These are phyloP conservation scores for Tillandsia leiboldiana DNA, from an alignment of 176 grass and related monocot species.

Conservation along the genomic window DNA sequence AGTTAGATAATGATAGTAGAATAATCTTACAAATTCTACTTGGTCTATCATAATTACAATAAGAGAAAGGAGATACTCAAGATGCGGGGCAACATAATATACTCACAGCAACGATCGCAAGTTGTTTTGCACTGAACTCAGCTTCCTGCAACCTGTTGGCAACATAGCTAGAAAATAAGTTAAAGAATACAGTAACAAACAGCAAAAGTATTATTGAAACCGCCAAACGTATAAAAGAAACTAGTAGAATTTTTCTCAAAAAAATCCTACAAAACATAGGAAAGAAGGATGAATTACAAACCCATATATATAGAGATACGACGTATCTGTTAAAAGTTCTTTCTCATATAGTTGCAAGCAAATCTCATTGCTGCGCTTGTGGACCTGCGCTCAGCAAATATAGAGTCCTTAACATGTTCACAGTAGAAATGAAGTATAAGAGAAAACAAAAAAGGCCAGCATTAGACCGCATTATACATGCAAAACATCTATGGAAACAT, in stretches of 20 bases:
- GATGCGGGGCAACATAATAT: constrained; percentile 9
- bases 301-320: constrained; percentile 84
- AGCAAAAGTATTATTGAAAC: constrained; percentile 18
- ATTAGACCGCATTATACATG: background rate
- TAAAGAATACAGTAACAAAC: constrained; percentile 8
- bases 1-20: background rate
- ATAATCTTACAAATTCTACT: no score
- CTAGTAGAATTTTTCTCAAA: background rate
- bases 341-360: constrained; percentile 90
- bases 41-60: no score
- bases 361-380: constrained; percentile 74
- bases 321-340: constrained; percentile 81
- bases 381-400: constrained; percentile 42
- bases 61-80: background rate
- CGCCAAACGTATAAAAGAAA: constrained; percentile 12
- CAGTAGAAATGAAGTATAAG: background rate
- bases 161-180: constrained; percentile 13
- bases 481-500: background rate
- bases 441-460: background rate
- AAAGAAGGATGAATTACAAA: constrained; percentile 21
- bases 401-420: background rate
- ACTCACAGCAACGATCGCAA: constrained; percentile 75
- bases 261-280: background rate
- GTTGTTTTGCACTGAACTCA: constrained; percentile 64
- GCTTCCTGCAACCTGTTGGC: constrained; percentile 60